Conservation (phyloP, 228 moss, liverwort and hornwort genomes). For the Sphagnum magellanicum region DNA sequence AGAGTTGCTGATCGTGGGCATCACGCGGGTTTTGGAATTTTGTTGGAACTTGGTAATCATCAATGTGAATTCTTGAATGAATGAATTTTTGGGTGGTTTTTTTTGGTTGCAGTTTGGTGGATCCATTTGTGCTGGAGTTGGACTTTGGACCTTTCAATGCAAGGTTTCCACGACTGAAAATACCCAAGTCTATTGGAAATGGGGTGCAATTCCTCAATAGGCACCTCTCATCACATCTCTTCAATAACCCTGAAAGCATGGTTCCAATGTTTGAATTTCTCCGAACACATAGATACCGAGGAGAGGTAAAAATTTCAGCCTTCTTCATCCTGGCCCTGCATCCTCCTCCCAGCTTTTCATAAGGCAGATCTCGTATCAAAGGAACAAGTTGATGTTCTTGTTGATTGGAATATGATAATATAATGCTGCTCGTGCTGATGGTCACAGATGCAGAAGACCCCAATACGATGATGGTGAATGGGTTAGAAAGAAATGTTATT, state of each 20-base stretch:
- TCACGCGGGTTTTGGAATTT: not conserved
- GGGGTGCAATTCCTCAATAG: slow-evolving; percentile 92
- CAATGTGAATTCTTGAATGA: too few relatives aligned
- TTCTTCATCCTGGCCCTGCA: too few relatives aligned
- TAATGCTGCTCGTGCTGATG: too few relatives aligned
- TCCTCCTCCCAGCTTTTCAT: too few relatives aligned
- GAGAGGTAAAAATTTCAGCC: slow-evolving; percentile 33
- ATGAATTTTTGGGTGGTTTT: not conserved
- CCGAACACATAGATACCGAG: slow-evolving; percentile 66
- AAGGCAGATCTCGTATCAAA: too few relatives aligned
- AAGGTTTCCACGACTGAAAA: slow-evolving; percentile 71
- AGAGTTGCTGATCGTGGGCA: too few relatives aligned
- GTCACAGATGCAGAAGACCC: too few relatives aligned
- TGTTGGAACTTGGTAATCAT: not conserved
- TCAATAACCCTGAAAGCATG: slow-evolving; percentile 55
- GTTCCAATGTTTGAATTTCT: slow-evolving; percentile 82
- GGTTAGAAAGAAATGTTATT: too few relatives aligned
- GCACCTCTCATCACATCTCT: slow-evolving; percentile 78
- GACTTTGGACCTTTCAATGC: slow-evolving; percentile 87
- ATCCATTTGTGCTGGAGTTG: slow-evolving; percentile 72
- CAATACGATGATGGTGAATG: too few relatives aligned
- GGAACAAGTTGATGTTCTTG: too few relatives aligned
- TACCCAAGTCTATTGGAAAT: slow-evolving; percentile 79
- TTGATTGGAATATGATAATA: too few relatives aligned
- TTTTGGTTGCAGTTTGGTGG: not conserved